A percentile compares a stretch with the other conserved stretches of the same genome.
These are phyloP conservation scores for Xanthoconium separans DNA, from an alignment of 1,284 basidiomycete species.

Conservation along the genomic window DNA sequence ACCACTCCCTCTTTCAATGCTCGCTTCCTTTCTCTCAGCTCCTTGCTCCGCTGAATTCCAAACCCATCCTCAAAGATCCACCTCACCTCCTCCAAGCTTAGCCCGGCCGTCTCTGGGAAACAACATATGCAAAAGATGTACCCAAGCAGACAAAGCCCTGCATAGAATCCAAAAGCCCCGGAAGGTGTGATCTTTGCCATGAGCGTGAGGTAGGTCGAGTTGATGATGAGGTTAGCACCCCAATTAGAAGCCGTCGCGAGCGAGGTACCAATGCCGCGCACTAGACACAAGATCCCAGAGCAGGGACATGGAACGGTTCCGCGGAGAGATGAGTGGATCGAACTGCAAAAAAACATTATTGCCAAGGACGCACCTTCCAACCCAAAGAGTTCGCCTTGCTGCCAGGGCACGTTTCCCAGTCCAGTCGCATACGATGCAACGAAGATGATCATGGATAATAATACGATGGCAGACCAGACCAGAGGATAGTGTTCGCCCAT, in stretches of 20 bases:
- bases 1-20: constrained; percentile 6
- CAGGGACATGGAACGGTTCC: not conserved
- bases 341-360: not conserved
- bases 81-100: constrained; percentile 76
- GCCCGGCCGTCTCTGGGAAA: constrained; percentile 77
- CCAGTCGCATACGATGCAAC: constrained; percentile 83
- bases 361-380: constrained; percentile 52
- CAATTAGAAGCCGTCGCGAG: constrained; percentile 82
- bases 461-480: constrained; percentile 67
- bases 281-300: constrained; percentile 32
- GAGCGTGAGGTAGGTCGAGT: constrained; percentile 76
- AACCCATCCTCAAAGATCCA: constrained; percentile 59
- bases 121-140: constrained; percentile 68
- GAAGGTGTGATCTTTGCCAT: constrained; percentile 76
- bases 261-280: constrained; percentile 79
- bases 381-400: constrained; percentile 81
- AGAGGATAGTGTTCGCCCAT: constrained; percentile 64
- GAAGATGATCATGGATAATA: constrained; percentile 79
- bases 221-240: constrained; percentile 78
- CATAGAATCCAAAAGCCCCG: constrained; percentile 81
- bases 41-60: constrained; percentile 53
- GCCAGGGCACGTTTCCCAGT: constrained; percentile 80
- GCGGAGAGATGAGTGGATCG: not conserved
- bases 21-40: constrained; percentile 26
- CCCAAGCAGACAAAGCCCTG: constrained; percentile 69